Percentiles rank a stretch among this genome's conserved stretches.
These are phyloP conservation scores for Aquanectria penicillioides DNA, from an alignment of 2,329 filamentous ascomycete species.

Conservation along the genomic window DNA sequence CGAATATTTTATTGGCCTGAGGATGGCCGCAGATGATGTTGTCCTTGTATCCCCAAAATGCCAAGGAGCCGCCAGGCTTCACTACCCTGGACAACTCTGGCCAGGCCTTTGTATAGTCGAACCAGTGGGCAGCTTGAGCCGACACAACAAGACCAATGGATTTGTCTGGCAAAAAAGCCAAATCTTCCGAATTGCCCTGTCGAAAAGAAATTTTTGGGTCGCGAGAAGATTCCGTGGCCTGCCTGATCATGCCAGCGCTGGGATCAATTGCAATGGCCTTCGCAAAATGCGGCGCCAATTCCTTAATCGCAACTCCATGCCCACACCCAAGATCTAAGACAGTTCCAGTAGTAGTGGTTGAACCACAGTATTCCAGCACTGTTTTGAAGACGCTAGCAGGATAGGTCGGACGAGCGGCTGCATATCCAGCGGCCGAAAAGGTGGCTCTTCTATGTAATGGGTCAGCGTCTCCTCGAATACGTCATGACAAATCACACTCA, in stretches of 20 bases:
- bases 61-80: slow-evolving; percentile 65
- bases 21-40: slow-evolving; percentile 66
- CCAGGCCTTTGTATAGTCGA: slow-evolving; percentile 67
- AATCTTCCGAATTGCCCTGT: slow-evolving; percentile 62
- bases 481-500: slow-evolving; percentile 20
- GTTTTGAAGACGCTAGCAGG: slow-evolving; percentile 63
- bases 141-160: slow-evolving; percentile 63
- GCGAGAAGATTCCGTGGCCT: slow-evolving; percentile 55
- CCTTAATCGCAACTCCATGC: slow-evolving; percentile 66
- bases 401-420: slow-evolving; percentile 68
- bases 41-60: slow-evolving; percentile 75
- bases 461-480: slow-evolving; percentile 4
- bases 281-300: slow-evolving; percentile 62
- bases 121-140: slow-evolving; percentile 74
- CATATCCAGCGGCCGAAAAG: slow-evolving; percentile 67
- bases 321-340: slow-evolving; percentile 72
- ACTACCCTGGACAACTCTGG: slow-evolving; percentile 64
- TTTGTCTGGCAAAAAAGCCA: slow-evolving; percentile 58
- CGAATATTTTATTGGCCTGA: slow-evolving; percentile 61
- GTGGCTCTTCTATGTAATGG: slow-evolving; percentile 56
- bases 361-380: slow-evolving; percentile 66
- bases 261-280: slow-evolving; percentile 65
- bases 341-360: slow-evolving; percentile 46
- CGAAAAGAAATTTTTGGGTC: slow-evolving; percentile 59
- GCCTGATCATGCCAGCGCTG: slow-evolving; percentile 65